Base-by-base conservation (phyloP, 208 protist species). In the Angomonas desouzai region DNA sequence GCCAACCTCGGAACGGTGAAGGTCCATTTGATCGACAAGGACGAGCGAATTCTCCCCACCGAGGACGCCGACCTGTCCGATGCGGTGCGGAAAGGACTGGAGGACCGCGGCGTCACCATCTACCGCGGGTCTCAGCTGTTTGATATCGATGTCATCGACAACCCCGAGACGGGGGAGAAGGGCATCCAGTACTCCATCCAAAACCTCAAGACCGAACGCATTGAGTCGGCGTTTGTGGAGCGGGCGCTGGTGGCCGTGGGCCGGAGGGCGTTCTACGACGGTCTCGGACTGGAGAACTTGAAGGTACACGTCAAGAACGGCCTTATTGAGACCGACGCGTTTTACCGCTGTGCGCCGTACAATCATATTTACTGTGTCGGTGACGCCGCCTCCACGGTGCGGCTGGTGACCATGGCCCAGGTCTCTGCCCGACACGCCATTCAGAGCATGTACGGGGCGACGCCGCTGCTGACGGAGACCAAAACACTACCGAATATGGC, bases 301-400 rank as follows among this genome's bases (percentile, higher is more conserved):
- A 64, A 74, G 43, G 79, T 81, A 61, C 71, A 75, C 28, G 63
- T 85, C 4, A 68, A 64, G 20, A 79, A 83, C 49, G 80, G 71
- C 10, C 48, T 64, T 20, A 58, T 91, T 16, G 69, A 69, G 2
- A 48, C 78, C 16, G 84, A 91, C 55, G 62, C 57, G 23, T 82
- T 77, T 75, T 55, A 72, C 43, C 81, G 79, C 10, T 87, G 81
- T 70, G 53, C 61, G 23, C 81, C 84, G 25, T 76, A 91, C 74
- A 67, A 78, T 16, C 81, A 91, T 62, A 91, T 91, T 47, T 91
- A 87, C 76, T 81, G 72, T 66, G 64, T 86, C 29, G 85, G 85
- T 11, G 85, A 91, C 40, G 81, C 72, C 18, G 68, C 72, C 1
- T 65, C 47, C 22, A 67, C 60, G 25, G 53, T 70, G 58, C 60